Conservation (phyloP, 306 rosid species). For the Arachis stenosperma region DNA sequence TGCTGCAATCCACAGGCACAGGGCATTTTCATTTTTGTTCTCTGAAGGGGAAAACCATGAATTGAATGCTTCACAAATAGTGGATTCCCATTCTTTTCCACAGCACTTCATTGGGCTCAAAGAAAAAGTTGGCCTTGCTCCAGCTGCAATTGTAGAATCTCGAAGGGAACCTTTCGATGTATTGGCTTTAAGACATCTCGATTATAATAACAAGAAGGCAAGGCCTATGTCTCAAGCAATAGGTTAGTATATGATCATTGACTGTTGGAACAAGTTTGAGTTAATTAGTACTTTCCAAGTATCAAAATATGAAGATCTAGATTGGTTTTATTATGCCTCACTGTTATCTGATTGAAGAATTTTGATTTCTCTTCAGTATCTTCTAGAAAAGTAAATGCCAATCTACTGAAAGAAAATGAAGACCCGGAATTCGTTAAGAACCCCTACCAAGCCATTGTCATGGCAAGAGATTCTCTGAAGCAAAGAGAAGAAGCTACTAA, state of each 20-base stretch:
- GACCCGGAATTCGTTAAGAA: conserved; percentile 61
- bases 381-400: conserved; percentile 54
- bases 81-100: conserved; percentile 90
- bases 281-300: background rate
- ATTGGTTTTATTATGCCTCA: conserved; percentile 7
- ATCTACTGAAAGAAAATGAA: conserved; percentile 71
- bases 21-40: conserved; percentile 83
- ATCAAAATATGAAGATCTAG: background rate
- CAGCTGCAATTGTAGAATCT: conserved; percentile 81
- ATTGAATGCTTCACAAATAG: conserved; percentile 75
- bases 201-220: conserved; percentile 62
- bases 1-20: conserved; percentile 66
- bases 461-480: conserved; percentile 88
- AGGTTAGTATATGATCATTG: conserved; percentile 57
- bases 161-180: conserved; percentile 68
- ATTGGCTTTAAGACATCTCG: conserved; percentile 68
- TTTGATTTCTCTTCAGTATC: conserved; percentile 44
- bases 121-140: conserved; percentile 82
- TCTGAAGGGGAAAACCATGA: conserved; percentile 89
- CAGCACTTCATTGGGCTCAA: conserved; percentile 78
- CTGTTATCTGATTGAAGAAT: background rate
- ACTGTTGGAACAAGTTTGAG: conserved; percentile 16
- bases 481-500: conserved; percentile 74
- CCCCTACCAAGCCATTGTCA: conserved; percentile 83
- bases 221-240: conserved; percentile 65